Percentiles rank a stretch among this genome's conserved stretches.
Conservation (phyloP, 768 basidiomycete genomes). For the Lactarius hengduanensis region DNA sequence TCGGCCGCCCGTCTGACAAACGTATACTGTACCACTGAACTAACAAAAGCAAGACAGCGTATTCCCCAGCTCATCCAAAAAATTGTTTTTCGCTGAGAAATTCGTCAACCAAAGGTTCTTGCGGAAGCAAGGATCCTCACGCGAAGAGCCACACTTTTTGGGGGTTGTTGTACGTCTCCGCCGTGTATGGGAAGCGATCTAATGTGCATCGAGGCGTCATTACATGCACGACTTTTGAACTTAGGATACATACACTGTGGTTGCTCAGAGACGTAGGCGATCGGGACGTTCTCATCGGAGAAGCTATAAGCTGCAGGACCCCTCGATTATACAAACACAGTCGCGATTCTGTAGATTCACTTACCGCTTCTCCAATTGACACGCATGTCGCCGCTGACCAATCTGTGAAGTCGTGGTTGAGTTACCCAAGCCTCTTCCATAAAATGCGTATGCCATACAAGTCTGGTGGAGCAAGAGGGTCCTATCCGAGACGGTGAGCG, state of each 20-base stretch:
- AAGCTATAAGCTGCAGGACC: constrained; percentile 21
- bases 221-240: background rate
- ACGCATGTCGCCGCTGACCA: background rate
- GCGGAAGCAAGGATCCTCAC: constrained; percentile 3
- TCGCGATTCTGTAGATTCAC: background rate
- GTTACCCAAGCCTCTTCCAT: background rate
- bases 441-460: constrained; percentile 30
- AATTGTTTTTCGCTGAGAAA: background rate
- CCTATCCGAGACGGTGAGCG: constrained; percentile 26
- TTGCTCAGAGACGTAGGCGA: constrained; percentile 37
- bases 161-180: constrained; percentile 26
- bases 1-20: background rate
- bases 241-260: constrained; percentile 31
- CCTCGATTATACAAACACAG: background rate
- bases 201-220: background rate
- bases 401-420: background rate
- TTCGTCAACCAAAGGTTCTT: background rate
- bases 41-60: background rate
- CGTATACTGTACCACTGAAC: background rate
- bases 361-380: constrained; percentile 6
- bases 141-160: constrained; percentile 24
- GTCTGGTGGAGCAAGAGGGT: constrained; percentile 39
- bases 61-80: background rate
- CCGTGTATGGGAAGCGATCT: constrained; percentile 25
- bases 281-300: constrained; percentile 35